Base-by-base conservation (phyloP, 441 rosid species). In the Erysimum cheiri region DNA sequence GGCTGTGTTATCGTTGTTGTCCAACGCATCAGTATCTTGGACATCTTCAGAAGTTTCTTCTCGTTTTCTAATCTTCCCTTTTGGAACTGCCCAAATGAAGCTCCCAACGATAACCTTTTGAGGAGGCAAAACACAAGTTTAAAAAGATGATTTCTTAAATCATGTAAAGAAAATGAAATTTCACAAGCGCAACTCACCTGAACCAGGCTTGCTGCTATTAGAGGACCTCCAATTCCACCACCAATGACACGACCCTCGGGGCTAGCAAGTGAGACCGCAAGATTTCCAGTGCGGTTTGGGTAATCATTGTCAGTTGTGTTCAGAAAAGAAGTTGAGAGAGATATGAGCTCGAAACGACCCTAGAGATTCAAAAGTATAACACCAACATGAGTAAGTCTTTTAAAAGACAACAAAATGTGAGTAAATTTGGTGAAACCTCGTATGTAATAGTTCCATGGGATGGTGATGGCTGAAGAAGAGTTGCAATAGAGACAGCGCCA, bases 191-290 rank as follows among this genome's bases (percentile, higher is more conserved):
- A 57, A 41, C 56, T 63, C 10, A 89, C 99, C 93, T 94, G 97
- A 76, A 90, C 97, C 2, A 82, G 87, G 70, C 89, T 84, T 48
- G 94, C 98, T 22, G 99, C 98, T 32, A 92, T 86, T 31, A 94
- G 88, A 83, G 89, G 78, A 47, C 97, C 97, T 5, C 91, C 97
- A 40, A 90, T 85, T 60, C 90, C 92, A 65, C 99, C 99, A 60
- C 99, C 99, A 62, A 90, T 85, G 72, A 92, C 91, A 14, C 88
- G 96, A 17, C 97, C 99, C 67, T 91, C 99, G 0, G 97, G 91
- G 75, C 96, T 87, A 59, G 99, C 97, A 57, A 94, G 90, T 57
- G 94, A 92, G 59, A 90, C 93, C 52, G 91, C 80, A 26, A 94
- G 74, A 70, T 85, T 88, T 43, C 97, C 99, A 64, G 81, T 76